Conservation (phyloP, 768 basidiomycete genomes). For the Goffeauzyma gilvescens region DNA sequence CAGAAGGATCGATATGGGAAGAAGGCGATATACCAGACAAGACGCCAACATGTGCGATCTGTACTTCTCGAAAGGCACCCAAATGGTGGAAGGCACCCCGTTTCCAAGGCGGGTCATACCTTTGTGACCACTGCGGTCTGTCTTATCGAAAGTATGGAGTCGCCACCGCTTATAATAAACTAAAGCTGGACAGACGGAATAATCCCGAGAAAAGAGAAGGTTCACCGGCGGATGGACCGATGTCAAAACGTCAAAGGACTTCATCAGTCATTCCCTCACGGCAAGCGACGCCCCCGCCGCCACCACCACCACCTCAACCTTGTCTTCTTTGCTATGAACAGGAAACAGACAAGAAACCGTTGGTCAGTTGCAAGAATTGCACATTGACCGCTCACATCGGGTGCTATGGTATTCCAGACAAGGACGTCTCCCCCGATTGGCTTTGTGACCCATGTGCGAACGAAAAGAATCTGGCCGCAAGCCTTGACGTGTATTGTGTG, state of each 20-base stretch:
- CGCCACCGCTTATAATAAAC: conserved; percentile 30
- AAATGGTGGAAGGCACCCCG: conserved; percentile 87
- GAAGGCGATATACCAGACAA: conserved; percentile 38
- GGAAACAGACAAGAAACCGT: conserved; percentile 50
- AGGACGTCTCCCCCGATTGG: conserved; percentile 49
- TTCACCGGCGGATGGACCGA: conserved; percentile 39
- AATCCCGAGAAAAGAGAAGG: conserved; percentile 45
- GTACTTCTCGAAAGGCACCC: conserved; percentile 57
- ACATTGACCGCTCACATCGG: conserved; percentile 55
- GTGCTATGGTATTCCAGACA: conserved; percentile 47
- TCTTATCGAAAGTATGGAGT: conserved; percentile 91
- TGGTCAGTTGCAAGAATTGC: conserved; percentile 66
- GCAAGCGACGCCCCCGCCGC: conserved; percentile 46
- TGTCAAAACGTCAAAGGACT: too few relatives aligned
- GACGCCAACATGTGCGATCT: conserved; percentile 52
- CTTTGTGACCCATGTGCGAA: conserved; percentile 74
- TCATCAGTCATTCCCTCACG: too few relatives aligned
- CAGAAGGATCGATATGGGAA: conserved; percentile 56
- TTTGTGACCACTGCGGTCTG: conserved; percentile 64
- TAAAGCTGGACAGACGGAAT: conserved; percentile 31
- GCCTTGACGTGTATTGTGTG: conserved; percentile 63
- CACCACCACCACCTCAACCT: conserved; percentile 33
- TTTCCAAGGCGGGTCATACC: conserved; percentile 52
- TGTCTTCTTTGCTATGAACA: conserved; percentile 58
- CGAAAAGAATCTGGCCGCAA: conserved; percentile 58